phyloP scores from a whole-genome alignment of 148 eudicot species.

The Simmondsia chinensis region DNA sequence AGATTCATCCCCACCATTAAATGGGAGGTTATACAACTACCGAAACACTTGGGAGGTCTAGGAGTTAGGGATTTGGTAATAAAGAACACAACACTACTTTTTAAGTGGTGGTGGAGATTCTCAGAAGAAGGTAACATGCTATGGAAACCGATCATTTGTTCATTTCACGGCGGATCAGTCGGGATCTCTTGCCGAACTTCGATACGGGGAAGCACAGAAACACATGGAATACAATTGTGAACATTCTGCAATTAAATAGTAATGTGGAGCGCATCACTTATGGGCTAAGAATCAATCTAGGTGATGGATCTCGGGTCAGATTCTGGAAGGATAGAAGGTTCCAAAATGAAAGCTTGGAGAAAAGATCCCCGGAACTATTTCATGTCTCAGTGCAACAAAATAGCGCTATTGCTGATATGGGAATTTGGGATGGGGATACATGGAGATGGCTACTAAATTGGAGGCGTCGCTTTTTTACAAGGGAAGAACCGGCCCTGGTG shows the following conservation, averaged over 20 bases:
- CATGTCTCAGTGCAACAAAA: neutral
- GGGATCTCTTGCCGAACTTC: neutral
- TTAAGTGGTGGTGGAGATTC: conserved; percentile 1
- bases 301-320: neutral
- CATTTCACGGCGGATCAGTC: neutral
- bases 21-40: neutral
- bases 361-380: neutral
- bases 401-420: neutral
- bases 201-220: neutral
- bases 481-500: neutral
- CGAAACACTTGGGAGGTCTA: neutral
- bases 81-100: neutral
- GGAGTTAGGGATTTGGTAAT: neutral
- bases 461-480: neutral
- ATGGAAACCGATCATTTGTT: neutral
- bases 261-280: neutral
- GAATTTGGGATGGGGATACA: neutral
- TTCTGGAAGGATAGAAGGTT: neutral
- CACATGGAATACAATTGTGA: neutral
- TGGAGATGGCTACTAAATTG: neutral
- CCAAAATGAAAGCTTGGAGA: neutral
- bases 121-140: neutral
- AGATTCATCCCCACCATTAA: neutral
- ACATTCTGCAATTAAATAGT: neutral
- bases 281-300: neutral